Base-by-base conservation (phyloP, 176 grass and related monocot species). In the Musa schizocarpa region DNA sequence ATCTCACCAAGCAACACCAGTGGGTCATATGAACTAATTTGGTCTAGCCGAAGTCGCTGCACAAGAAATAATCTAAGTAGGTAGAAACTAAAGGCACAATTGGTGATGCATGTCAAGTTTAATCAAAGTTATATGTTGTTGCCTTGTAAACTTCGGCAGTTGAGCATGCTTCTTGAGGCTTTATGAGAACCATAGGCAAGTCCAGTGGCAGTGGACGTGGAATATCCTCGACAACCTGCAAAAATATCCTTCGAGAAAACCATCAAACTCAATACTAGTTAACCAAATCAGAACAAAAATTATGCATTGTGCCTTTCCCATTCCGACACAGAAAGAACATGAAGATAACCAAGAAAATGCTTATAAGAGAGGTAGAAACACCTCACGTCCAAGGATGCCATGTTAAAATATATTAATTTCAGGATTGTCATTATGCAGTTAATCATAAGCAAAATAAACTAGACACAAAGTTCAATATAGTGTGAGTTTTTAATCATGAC, bases 131-230 rank as follows among this genome's bases (percentile, higher is more conserved):
- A 74, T 48, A 20, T 20, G 13, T 77, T 49, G 48, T 86, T 92
- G 87, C 96, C 91, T 92, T 99, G 82, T 99, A 99, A 84, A 99
- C 88, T 89, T 94, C 91, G 72, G 88, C 88, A 20, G 96, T 95
- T 71, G 96, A 75, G 71, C 96, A 99, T 86, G 83, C 96, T 84
- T 99, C 88, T 81, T 84, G 79, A 13, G 96, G 96, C 77, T 99
- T 99, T 86, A 99, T 74, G 54, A 95, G 86, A 84, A 92, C 85
- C 96, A 99, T 75, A 50, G 91, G 88, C 69, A 95, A 82, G 83
- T 92, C 86, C 68, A 48, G 48, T 0, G 81, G 88, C 66, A 99
- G 85, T 13, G 72, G 70, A 71, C 74, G 63, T 50, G 85, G 78
- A 76, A 99, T 89, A 85, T 95, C 86, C 84, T 99, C 22, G 77